Evolutionary conservation across 805 yeast species (phyloP), one percentile per base, ranked within the genome.

Genomic region (Crinitomyces ghanaensis): DNA sequence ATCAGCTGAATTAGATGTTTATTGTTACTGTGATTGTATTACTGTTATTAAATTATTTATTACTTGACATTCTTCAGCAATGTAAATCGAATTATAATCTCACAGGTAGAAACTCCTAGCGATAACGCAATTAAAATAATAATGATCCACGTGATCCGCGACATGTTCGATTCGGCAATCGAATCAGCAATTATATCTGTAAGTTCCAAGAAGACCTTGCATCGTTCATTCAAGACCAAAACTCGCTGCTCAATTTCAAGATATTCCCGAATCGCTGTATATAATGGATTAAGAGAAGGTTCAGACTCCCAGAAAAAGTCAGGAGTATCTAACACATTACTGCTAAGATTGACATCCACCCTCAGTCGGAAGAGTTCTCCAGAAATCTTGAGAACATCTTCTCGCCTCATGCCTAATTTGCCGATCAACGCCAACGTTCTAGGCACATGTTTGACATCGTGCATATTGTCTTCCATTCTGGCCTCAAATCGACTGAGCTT

Each of bases 281-380:
- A 91, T 26, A 91, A 62, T 3, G 97, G 97, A 53, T 88, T 93
- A 43, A 91, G 66, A 24, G 94, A 86, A 4, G 98, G 98, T 57
- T 91, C 98, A 41, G 60, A 58, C 19, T 86, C 81, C 98, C 98
- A 91, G 56, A 91, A 91, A 50, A 83, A 85, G 41, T 84, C 95
- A 0, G 98, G 98, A 0, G 95, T 85, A 50, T 91, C 98, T 34
- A 91, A 63, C 15, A 91, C 85, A 42, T 82, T 82, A 7, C 95
- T 82, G 3, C 88, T 77, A 31, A 91, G 60, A 52, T 91, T 91
- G 4, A 91, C 96, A 56, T 91, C 97, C 9, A 86, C 95, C 31
- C 97, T 65, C 19, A 91, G 57, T 48, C 85, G 86, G 64, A 88
- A 88, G 30, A 91, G 60, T 51, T 79, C 76, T 5, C 98, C 98